Evolutionary conservation across 202 grass and related monocot genomes (phyloP).

Genomic region (Cymbopogon flexuosus): DNA sequence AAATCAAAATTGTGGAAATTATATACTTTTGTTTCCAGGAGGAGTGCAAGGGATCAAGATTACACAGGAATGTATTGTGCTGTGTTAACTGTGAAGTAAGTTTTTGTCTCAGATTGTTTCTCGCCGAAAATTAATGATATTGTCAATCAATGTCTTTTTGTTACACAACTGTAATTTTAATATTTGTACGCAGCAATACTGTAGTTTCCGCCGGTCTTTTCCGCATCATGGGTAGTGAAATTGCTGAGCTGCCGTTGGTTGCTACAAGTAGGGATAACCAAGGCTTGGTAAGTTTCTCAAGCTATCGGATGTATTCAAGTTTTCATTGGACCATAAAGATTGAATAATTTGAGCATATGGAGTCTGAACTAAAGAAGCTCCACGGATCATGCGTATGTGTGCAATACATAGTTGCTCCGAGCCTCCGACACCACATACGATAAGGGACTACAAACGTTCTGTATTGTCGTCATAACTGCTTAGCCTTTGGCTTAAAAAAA

Average conservation of each 20-base stretch:
- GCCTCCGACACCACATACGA: background rate
- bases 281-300: slow-evolving; percentile 55
- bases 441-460: background rate
- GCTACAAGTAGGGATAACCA: slow-evolving; percentile 70
- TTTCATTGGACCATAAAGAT: background rate
- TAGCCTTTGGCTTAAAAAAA: background rate
- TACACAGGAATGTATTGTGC: slow-evolving; percentile 92
- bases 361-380: slow-evolving; percentile 2
- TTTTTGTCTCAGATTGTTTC: slow-evolving; percentile 12
- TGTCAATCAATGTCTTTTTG: background rate
- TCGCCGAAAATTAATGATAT: background rate
- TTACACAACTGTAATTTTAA: slow-evolving; percentile 10
- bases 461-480: slow-evolving; percentile 5
- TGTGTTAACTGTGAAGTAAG: slow-evolving; percentile 73
- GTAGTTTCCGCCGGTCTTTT: slow-evolving; percentile 85
- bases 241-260: slow-evolving; percentile 84
- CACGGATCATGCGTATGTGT: background rate
- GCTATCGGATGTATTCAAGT: slow-evolving; percentile 7
- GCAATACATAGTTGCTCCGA: background rate
- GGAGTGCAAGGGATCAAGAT: slow-evolving; percentile 69
- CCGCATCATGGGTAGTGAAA: slow-evolving; percentile 67
- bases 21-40: slow-evolving; percentile 51
- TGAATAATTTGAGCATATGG: background rate
- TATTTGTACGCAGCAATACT: slow-evolving; percentile 50
- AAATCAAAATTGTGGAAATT: slow-evolving; percentile 7